Percentiles rank a stretch among this genome's conserved stretches.
These are phyloP conservation scores for Phytophthora rubi DNA, from an alignment of 352 stramenopile species.

Conservation along the genomic window DNA sequence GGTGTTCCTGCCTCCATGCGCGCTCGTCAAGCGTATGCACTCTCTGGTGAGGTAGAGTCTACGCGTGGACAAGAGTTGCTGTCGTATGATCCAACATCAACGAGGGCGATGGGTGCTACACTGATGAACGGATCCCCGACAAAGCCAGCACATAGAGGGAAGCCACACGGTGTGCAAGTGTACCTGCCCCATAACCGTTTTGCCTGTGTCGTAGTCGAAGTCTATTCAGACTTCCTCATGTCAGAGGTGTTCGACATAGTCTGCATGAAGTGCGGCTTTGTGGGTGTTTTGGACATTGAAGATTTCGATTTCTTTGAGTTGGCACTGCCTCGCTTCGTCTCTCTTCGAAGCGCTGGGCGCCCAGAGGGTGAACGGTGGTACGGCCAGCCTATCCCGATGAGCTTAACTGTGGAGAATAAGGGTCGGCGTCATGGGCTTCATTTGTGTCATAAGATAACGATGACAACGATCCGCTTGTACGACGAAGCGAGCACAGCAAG, in stretches of 20 bases:
- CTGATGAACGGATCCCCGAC: constrained; percentile 50
- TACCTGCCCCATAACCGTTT: constrained; percentile 90
- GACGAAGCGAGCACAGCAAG: constrained; percentile 88
- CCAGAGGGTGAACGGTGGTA: constrained; percentile 89
- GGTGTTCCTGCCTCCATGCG: constrained; percentile 48
- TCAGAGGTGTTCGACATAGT: constrained; percentile 81
- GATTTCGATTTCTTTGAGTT: constrained; percentile 90
- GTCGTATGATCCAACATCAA: constrained; percentile 69
- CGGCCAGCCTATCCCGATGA: constrained; percentile 72
- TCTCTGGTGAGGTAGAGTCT: constrained; percentile 58
- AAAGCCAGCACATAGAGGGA: constrained; percentile 45
- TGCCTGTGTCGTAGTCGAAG: constrained; percentile 76
- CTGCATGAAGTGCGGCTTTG: constrained; percentile 78
- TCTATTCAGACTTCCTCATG: constrained; percentile 59
- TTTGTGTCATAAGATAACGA: constrained; percentile 86
- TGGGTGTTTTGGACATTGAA: constrained; percentile 70
- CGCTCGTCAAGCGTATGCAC: constrained; percentile 49
- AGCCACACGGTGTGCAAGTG: constrained; percentile 64
- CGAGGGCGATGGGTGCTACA: constrained; percentile 53
- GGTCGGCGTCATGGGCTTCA: constrained; percentile 79
- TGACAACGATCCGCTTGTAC: constrained; percentile 89
- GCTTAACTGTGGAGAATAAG: constrained; percentile 57
- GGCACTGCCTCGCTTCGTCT: constrained; percentile 83
- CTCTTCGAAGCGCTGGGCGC: constrained; percentile 79
- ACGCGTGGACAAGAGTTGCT: constrained; percentile 63